Evolutionary conservation across 768 basidiomycete genomes (phyloP).

Genomic region (Pleurotus ostreatus): DNA sequence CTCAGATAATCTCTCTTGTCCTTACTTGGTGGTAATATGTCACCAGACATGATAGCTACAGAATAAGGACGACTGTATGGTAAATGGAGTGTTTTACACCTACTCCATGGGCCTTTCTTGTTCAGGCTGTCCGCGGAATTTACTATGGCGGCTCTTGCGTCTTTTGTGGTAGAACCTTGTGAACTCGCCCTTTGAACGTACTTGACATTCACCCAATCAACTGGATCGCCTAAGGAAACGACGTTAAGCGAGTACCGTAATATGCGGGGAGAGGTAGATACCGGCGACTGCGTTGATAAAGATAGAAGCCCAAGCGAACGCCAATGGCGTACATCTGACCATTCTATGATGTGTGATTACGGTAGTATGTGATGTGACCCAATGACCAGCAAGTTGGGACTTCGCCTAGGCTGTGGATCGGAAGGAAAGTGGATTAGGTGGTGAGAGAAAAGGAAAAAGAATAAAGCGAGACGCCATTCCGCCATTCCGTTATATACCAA

Average conservation of each 20-base stretch:
- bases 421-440: conserved; percentile 7
- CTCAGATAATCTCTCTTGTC: conserved; percentile 48
- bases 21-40: conserved; percentile 21
- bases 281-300: no score
- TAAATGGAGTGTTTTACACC: conserved; percentile 9
- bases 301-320: no score
- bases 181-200: conserved; percentile 28
- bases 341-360: no score
- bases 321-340: no score
- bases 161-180: conserved; percentile 19
- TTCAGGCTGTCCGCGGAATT: conserved; percentile 30
- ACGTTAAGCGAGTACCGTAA: background rate
- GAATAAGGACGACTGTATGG: background rate
- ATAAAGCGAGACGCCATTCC: background rate
- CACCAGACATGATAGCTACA: conserved; percentile 29
- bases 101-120: conserved; percentile 37
- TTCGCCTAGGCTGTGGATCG: background rate
- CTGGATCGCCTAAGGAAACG: conserved; percentile 32
- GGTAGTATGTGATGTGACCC: background rate
- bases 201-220: conserved; percentile 45
- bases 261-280: background rate
- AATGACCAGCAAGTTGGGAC: conserved; percentile 3
- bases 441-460: background rate
- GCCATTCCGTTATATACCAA: background rate
- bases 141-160: conserved; percentile 31